Evolutionary conservation across 2,329 filamentous ascomycete species (phyloP), one percentile per base, ranked within the genome.

Genomic region (Endoconidiophora polonica): DNA sequence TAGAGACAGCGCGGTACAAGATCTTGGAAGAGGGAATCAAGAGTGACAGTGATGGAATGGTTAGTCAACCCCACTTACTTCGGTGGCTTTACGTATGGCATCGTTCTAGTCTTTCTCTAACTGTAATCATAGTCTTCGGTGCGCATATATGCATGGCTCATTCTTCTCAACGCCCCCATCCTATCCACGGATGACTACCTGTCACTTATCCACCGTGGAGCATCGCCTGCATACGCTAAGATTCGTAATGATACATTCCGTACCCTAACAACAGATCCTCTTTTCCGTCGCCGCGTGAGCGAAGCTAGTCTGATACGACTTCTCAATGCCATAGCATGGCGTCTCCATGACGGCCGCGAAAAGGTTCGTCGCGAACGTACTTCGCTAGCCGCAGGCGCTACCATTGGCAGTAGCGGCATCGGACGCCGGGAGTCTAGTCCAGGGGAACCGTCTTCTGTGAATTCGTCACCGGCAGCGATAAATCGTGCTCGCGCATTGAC

Each of bases 191-290:
- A 94, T 59, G 74, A 82, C 54, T 98, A 98, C 63, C 83, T 96
- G 56, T 75, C 77, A 52, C 81, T 96, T 42, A 83, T 98, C 56
- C 87, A 94, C 61, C 86, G 91, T 55, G 90, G 91, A 55, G 84
- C 90, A 22, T 96, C 90, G 2, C 88, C 90, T 1, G 88, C 87
- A 43, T 94, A 98, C 67, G 79, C 86, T 59, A 98, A 98, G 68
- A 98, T 98, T 61, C 85, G 88, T 62, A 95, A 98, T 66, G 91
- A 98, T 64, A 95, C 91, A 39, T 96, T 96, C 64, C 86, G 91
- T 58, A 98, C 91, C 0, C 72, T 98, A 49, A 91, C 91, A 29
- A 95, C 90, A 47, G 91, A 98, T 60, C 88, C 90, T n/a, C 77
- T 98, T 36, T 98, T 96, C 70, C 85, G 91, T 54, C 80, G 91